Percentiles rank a stretch among this genome's conserved stretches.
Conservation (phyloP, 495 filamentous ascomycete species). For the Aeminium ludgeri region DNA sequence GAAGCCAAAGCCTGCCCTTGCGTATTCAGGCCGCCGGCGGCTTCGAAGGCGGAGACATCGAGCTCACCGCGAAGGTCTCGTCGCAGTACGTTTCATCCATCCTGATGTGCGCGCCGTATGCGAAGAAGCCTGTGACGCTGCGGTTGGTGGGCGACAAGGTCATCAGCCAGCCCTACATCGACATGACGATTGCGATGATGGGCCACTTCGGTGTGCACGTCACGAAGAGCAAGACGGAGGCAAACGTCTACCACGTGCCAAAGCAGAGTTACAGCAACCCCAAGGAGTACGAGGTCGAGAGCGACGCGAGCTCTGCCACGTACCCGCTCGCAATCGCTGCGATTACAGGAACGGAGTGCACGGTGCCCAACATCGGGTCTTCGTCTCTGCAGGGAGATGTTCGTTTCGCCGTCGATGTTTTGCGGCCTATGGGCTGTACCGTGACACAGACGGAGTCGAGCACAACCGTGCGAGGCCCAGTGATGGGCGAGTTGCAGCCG, state of each 20-base stretch:
- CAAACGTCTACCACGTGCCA: conserved; percentile 89
- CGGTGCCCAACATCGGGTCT: conserved; percentile 88
- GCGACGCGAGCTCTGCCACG: conserved; percentile 92
- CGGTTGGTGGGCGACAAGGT: conserved; percentile 84
- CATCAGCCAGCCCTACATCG: conserved; percentile 92
- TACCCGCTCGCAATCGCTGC: conserved; percentile 92
- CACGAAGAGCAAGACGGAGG: conserved; percentile 49
- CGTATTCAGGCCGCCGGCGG: conserved; percentile 67
- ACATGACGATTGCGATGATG: conserved; percentile 99
- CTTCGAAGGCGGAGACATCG: conserved; percentile 79
- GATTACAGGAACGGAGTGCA: conserved; percentile 86
- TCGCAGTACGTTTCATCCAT: conserved; percentile 96
- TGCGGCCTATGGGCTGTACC: conserved; percentile 82
- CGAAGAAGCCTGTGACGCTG: conserved; percentile 81
- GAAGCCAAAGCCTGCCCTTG: conserved; percentile 54
- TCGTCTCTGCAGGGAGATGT: conserved; percentile 88
- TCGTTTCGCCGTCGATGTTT: conserved; percentile 79
- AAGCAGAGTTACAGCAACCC: conserved; percentile 74
- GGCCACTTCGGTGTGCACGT: conserved; percentile 76
- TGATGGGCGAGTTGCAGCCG: conserved; percentile 49
- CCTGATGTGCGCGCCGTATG: conserved; percentile 93
- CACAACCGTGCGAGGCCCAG: conserved; percentile 86
- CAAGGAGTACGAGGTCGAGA: conserved; percentile 76
- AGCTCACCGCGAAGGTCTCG: conserved; percentile 82
- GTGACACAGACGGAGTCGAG: conserved; percentile 73